A percentile compares a stretch with the other conserved stretches of the same genome.
Conservation (phyloP, 2,329 filamentous ascomycete genomes). For the Pseudogymnoascus sp. region DNA sequence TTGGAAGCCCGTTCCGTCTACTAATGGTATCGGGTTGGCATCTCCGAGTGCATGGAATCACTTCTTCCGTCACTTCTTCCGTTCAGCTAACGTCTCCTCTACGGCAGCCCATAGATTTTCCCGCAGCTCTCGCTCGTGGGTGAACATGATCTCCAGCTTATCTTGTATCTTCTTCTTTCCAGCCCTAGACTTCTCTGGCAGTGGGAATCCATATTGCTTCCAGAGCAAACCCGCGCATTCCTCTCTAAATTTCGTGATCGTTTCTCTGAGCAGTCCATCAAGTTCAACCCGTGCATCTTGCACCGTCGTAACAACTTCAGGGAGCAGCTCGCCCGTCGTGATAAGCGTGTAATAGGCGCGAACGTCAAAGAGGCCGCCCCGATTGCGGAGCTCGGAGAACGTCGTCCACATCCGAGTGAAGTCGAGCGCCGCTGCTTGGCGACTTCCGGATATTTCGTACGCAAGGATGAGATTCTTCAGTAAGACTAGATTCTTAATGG, state of each 20-base stretch:
- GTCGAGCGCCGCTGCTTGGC: constrained; percentile 48
- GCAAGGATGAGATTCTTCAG: constrained; percentile 94
- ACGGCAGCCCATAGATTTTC: constrained; percentile 56
- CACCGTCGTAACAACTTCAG: constrained; percentile 32
- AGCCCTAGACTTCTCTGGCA: constrained; percentile 36
- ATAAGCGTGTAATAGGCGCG: constrained; percentile 38
- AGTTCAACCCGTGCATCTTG: constrained; percentile 59
- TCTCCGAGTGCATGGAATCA: background rate
- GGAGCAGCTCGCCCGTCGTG: constrained; percentile 30
- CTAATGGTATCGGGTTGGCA: background rate
- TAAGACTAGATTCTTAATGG: constrained; percentile 89
- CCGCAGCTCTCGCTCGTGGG: constrained; percentile 52
- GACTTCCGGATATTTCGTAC: constrained; percentile 76
- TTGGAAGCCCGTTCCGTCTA: background rate
- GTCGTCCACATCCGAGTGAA: constrained; percentile 60
- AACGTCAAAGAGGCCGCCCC: constrained; percentile 47
- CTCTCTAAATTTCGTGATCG: constrained; percentile 56
- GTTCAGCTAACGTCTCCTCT: constrained; percentile 34
- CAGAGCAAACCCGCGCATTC: constrained; percentile 47
- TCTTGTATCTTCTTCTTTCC: constrained; percentile 50
- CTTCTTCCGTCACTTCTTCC: background rate
- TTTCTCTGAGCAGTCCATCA: constrained; percentile 54
- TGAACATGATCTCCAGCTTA: constrained; percentile 51
- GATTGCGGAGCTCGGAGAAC: constrained; percentile 39
- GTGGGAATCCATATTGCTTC: constrained; percentile 32